A percentile compares a stretch with the other conserved stretches of the same genome.
Evolutionary conservation across 192 early-diverging fungal species (phyloP).

Genomic region (Podochytrium sp.): DNA sequence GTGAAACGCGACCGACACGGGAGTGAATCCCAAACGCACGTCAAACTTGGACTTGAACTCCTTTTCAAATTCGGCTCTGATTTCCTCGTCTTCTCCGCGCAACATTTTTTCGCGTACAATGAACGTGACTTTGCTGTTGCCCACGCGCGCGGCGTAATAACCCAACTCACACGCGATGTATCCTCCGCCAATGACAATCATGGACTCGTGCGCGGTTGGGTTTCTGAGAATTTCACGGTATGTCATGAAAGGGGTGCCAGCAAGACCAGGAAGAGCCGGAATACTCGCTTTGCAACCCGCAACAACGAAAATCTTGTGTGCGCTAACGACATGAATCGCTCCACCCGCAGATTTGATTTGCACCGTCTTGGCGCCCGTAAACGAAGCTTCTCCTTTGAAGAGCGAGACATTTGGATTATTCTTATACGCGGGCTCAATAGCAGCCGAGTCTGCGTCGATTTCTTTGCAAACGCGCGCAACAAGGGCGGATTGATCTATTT

Average conservation of each 20-base stretch:
- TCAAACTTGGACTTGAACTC: constrained; percentile 28
- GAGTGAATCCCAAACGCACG: constrained; percentile 2
- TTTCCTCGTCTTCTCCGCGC: constrained; percentile 37
- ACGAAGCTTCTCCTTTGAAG: constrained; percentile 16
- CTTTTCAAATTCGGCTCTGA: constrained; percentile 33
- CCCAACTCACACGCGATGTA: constrained; percentile 46
- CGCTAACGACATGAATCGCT: not conserved
- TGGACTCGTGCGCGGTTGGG: constrained; percentile 23
- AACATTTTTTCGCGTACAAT: constrained; percentile 43
- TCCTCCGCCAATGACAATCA: constrained; percentile 47
- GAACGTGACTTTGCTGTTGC: constrained; percentile 33
- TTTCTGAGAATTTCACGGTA: constrained; percentile 34
- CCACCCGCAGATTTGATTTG: not conserved
- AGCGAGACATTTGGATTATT: constrained; percentile 22
- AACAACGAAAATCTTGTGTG: constrained; percentile 32
- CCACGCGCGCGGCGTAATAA: constrained; percentile 39
- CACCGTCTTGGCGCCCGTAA: not conserved
- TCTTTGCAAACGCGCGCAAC: constrained; percentile 31
- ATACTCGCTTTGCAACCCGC: constrained; percentile 40
- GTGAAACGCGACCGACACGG: constrained; percentile 10
- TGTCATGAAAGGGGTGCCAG: constrained; percentile 42
- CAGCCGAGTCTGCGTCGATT: constrained; percentile 40
- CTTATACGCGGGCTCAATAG: constrained; percentile 31
- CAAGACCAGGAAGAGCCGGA: constrained; percentile 37
- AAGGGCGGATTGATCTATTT: constrained; percentile 32